Evolutionary conservation across 78 protist species (phyloP).

Genomic region (Bodo saltans): DNA sequence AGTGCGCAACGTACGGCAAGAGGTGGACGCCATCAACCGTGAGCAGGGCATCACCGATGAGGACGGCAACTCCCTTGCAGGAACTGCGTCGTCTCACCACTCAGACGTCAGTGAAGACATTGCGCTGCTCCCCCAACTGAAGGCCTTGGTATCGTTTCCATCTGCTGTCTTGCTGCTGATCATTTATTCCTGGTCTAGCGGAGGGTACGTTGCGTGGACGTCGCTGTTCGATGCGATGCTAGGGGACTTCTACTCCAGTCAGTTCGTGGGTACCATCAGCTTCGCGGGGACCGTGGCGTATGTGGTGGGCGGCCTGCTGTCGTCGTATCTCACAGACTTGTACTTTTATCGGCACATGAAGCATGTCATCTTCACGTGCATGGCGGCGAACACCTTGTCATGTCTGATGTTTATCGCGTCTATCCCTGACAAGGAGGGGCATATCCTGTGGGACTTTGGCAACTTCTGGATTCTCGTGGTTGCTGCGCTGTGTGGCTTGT

Average conservation of each 20-base stretch:
- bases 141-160: not conserved
- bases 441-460: not conserved
- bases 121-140: not conserved
- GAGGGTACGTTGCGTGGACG: not conserved
- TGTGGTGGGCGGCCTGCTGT: not conserved
- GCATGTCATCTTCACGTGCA: not conserved
- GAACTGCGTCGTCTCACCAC: too few species aligned
- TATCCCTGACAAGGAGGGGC: not conserved
- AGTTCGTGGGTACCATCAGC: not conserved
- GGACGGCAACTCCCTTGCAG: too few species aligned
- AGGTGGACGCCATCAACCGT: not conserved
- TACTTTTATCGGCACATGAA: not conserved
- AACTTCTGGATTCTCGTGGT: not conserved
- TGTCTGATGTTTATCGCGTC: not conserved
- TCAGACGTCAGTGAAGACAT: too few species aligned
- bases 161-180: not conserved
- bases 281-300: not conserved
- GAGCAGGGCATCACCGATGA: too few species aligned
- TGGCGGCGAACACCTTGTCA: not conserved
- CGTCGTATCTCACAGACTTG: not conserved
- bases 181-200: not conserved
- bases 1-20: not conserved
- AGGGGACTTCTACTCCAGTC: not conserved
- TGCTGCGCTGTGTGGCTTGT: not conserved
- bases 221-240: not conserved